Evolutionary conservation across 2,329 filamentous ascomycete species (phyloP).

Genomic region (Talaromyces verruculosus): DNA sequence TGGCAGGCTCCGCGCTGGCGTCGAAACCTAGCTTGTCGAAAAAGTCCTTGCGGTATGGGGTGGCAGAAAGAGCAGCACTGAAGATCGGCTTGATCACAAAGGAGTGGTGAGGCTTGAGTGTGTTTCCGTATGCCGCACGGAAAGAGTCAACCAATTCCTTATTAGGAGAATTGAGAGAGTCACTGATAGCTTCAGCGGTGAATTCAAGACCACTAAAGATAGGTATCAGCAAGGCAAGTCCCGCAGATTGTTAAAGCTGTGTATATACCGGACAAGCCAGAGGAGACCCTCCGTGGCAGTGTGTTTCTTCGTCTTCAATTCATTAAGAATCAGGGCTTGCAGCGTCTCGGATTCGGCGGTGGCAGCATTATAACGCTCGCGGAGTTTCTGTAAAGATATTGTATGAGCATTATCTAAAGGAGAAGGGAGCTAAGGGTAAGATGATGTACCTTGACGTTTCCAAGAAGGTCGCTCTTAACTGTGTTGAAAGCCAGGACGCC

Average conservation of each 20-base stretch:
- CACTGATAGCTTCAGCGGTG: conserved; percentile 77
- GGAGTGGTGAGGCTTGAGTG: conserved; percentile 87
- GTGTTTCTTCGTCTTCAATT: conserved; percentile 88
- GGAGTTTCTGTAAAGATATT: conserved; percentile 68
- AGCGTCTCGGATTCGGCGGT: conserved; percentile 78
- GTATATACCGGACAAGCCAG: conserved; percentile 78
- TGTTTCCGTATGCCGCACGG: conserved; percentile 77
- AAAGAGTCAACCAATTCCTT: conserved; percentile 86
- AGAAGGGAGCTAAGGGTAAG: conserved; percentile 21
- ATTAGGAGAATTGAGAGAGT: conserved; percentile 65
- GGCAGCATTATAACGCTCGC: conserved; percentile 74
- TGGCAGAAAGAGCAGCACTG: conserved; percentile 86
- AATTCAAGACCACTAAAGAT: conserved; percentile 79
- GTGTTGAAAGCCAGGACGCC: conserved; percentile 75
- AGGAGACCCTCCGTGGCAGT: conserved; percentile 83
- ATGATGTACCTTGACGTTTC: conserved; percentile 79
- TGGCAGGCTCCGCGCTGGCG: conserved; percentile 60
- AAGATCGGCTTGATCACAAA: conserved; percentile 91
- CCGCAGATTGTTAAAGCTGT: not conserved
- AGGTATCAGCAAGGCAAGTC: conserved; percentile 17
- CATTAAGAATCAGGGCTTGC: conserved; percentile 80
- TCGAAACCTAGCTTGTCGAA: conserved; percentile 72
- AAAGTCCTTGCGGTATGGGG: conserved; percentile 91
- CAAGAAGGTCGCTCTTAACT: conserved; percentile 86
- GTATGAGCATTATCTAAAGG: conserved; percentile 12